Conservation (phyloP, 768 basidiomycete species). For the Kwoniella dendrophila region DNA sequence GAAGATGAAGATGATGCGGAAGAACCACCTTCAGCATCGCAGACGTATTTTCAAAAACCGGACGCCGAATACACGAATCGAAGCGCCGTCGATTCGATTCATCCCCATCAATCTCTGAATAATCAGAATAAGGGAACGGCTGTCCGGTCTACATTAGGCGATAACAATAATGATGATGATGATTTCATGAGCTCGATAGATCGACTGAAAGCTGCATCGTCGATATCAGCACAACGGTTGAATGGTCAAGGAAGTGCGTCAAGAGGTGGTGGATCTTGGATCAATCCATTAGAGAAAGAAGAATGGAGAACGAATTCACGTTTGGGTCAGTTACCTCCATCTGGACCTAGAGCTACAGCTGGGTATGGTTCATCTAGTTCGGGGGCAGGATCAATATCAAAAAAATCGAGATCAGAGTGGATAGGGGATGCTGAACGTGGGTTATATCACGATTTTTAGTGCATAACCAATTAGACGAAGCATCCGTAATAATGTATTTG, state of each 20-base stretch:
- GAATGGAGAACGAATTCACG: not conserved
- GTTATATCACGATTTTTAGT: conserved; percentile 8
- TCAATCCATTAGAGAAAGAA: conserved; percentile 1
- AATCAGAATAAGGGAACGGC: conserved; percentile 13
- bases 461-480: not conserved
- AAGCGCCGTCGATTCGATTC: conserved; percentile 36
- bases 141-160: conserved; percentile 13
- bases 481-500: not conserved
- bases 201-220: no score
- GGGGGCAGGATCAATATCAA: conserved; percentile 9
- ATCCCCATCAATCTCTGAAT: conserved; percentile 10
- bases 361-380: not conserved
- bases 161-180: not conserved
- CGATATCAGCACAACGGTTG: no score
- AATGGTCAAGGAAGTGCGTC: conserved; percentile 10
- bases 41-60: conserved; percentile 42
- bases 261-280: conserved; percentile 6
- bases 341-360: not conserved
- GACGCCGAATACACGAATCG: conserved; percentile 39
- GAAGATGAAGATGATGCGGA: conserved; percentile 32
- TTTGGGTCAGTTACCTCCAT: not conserved
- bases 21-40: conserved; percentile 14
- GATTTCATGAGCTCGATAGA: no score
- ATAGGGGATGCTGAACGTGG: conserved; percentile 11
- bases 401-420: conserved; percentile 12